phyloP scores from a whole-genome alignment of 2,329 filamentous ascomycete genomes.

The Penicillium aurantiogriseum region DNA sequence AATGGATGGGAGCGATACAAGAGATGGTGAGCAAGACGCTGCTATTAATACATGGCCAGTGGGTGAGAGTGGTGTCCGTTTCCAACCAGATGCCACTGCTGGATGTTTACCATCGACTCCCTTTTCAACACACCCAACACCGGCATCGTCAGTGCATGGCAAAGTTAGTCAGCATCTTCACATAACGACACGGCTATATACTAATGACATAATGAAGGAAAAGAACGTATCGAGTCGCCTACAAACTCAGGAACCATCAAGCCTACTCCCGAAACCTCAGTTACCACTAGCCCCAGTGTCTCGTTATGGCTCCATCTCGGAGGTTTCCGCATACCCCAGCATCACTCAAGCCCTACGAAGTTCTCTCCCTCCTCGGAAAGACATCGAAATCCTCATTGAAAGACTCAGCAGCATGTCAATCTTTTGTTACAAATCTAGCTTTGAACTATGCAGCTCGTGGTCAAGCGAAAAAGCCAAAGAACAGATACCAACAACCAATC shows the following conservation, averaged over 20 bases:
- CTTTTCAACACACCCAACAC: not conserved
- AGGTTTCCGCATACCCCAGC: not conserved
- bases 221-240: not conserved
- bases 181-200: not conserved
- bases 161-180: not conserved
- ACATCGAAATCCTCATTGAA: not conserved
- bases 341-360: not conserved
- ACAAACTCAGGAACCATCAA: not conserved
- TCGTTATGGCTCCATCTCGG: not conserved
- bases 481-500: slow-evolving; percentile 1
- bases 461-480: not conserved
- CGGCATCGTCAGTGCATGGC: not conserved
- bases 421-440: slow-evolving; percentile 4
- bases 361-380: not conserved
- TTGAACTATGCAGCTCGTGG: slow-evolving; percentile 7
- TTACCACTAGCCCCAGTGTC: not conserved
- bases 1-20: not conserved
- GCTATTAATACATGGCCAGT: not conserved
- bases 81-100: not conserved
- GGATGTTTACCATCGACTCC: not conserved
- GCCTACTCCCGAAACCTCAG: not conserved
- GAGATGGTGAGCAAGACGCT: not conserved
- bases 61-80: not conserved
- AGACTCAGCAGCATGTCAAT: not conserved
- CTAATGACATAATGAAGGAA: not conserved